phyloP scores from a whole-genome alignment of 352 stramenopile species.

The Phytopythium kandeliae region DNA sequence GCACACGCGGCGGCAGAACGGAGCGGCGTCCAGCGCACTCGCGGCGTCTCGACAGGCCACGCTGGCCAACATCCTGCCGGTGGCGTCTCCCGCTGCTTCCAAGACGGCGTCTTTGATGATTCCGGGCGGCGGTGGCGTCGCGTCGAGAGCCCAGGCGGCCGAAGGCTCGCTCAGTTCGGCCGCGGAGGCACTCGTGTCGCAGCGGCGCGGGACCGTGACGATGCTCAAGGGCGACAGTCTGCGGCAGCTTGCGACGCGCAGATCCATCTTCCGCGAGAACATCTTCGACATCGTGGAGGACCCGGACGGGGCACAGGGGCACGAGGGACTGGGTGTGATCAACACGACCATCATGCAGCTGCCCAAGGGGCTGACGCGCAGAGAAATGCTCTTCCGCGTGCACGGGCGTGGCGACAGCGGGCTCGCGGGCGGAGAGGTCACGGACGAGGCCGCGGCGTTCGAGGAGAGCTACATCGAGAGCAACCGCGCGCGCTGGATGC shows the following conservation, averaged over 20 bases:
- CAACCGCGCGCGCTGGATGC: constrained; percentile 61
- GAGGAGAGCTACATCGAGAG: constrained; percentile 70
- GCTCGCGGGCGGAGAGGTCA: constrained; percentile 15
- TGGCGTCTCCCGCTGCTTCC: neutral
- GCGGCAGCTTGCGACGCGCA: constrained; percentile 20
- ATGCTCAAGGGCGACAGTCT: constrained; percentile 30
- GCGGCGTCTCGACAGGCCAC: neutral
- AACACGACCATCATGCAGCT: constrained; percentile 74
- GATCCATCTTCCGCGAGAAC: constrained; percentile 54
- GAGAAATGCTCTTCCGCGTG: constrained; percentile 56
- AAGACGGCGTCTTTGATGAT: neutral
- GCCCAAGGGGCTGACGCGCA: constrained; percentile 59
- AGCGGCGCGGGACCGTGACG: constrained; percentile 31
- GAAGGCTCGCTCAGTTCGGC: neutral
- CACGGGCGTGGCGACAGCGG: constrained; percentile 15
- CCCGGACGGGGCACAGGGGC: constrained; percentile 29
- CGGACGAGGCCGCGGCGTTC: constrained; percentile 56
- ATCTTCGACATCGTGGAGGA: constrained; percentile 80
- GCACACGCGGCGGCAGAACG: constrained; percentile 7
- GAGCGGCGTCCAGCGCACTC: neutral
- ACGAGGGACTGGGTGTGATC: constrained; percentile 15
- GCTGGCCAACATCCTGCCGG: constrained; percentile 6
- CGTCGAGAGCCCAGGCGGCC: neutral
- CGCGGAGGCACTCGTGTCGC: neutral
- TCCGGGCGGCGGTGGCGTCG: neutral